A percentile compares a stretch with the other conserved stretches of the same genome.
phyloP scores from a whole-genome alignment of 306 rosid species.

The Corylus avellana region DNA sequence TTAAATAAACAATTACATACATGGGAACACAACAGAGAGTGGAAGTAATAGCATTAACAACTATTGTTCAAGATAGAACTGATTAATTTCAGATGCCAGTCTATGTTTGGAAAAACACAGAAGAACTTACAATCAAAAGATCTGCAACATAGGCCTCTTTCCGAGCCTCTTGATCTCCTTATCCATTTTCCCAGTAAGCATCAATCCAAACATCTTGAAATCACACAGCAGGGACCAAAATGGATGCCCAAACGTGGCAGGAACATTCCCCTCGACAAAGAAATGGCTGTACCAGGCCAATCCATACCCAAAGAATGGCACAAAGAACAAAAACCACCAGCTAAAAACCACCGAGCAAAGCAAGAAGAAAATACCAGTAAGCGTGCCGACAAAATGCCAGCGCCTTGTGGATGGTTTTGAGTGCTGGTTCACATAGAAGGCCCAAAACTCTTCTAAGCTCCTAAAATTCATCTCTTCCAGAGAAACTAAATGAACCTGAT shows the following conservation, averaged over 20 bases:
- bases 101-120: neutral
- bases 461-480: constrained; percentile 75
- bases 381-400: constrained; percentile 87
- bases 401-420: constrained; percentile 86
- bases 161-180: constrained; percentile 98
- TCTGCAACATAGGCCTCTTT: constrained; percentile 85
- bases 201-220: constrained; percentile 87
- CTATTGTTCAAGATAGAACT: neutral
- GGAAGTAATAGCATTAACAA: neutral
- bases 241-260: constrained; percentile 88
- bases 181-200: constrained; percentile 93
- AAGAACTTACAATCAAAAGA: constrained; percentile 38
- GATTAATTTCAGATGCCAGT: neutral
- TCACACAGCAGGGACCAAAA: constrained; percentile 89
- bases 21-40: neutral
- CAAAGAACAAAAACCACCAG: constrained; percentile 83
- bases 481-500: constrained; percentile 17
- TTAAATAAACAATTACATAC: neutral
- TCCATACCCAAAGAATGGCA: constrained; percentile 82
- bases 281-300: constrained; percentile 97
- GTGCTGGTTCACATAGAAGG: constrained; percentile 85
- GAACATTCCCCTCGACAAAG: constrained; percentile 84
- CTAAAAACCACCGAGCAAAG: constrained; percentile 57
- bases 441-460: constrained; percentile 95
- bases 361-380: constrained; percentile 58